Base-by-base conservation (phyloP, 305 asterid species). In the Andrographis paniculata region DNA sequence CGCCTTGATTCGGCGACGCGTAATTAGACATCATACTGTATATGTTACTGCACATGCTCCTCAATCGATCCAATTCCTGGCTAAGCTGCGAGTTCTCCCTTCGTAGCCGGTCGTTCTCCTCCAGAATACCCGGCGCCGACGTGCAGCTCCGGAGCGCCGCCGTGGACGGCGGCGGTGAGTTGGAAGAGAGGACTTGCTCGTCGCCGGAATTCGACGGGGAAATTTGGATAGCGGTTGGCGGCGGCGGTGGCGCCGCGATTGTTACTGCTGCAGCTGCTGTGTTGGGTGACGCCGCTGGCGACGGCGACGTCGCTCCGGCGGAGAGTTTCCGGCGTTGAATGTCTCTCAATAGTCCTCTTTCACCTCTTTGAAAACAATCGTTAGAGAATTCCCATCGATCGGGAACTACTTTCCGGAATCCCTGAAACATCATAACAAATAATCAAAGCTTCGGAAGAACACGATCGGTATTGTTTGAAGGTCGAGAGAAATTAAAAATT, bases 351-450 rank as follows among this genome's bases (percentile, higher is more conserved):
- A 74, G 78, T 23, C 48, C 22, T 48, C 62, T 82, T 33, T 82
- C 86, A 15, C 77, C 89, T 69, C 59, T 53, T 16, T 72, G 48
- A 24, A 82, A 82, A 52, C 60, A 64, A 3, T 82, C 83, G 53
- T 82, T 76, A 2, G 77, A 60, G 42, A 82, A 82, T 56, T 82
- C 94, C 94, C 94, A 82, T 14, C 88, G 65, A 59, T 82, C 94
- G 14, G 94, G 85, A 14, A 76, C 74, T 2, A 78, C 70, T 42
- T 82, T 82, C 42, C 83, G 67, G 55, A 82, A 82, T 55, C 94
- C 94, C 94, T 82, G 45, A 0, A 33, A 33, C 6, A 5, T 27
- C 33, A 10, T 5, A 5, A 6, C 6, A 6, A 6, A 27, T 27
- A 5, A 6, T 27, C 9, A 27, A 5, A 27, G 10, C 10, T 27